A percentile compares a stretch with the other conserved stretches of the same genome.
These are phyloP conservation scores for Tinospora cordifolia DNA, from an alignment of 164 flowering plant genomes.

Conservation along the genomic window DNA sequence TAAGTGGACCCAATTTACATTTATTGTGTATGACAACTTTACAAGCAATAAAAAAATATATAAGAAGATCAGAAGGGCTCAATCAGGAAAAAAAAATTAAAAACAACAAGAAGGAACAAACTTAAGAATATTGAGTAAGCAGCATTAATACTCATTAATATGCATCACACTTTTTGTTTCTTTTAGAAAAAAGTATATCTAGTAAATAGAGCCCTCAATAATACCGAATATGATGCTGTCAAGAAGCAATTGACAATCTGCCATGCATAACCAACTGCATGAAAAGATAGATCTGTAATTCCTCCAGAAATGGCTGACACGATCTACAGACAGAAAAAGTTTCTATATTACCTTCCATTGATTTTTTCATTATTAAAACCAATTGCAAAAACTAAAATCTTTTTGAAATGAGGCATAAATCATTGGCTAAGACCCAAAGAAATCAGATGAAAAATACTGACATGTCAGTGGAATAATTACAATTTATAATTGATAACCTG, in stretches of 20 bases:
- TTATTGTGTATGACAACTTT: not conserved
- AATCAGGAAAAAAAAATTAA: not conserved
- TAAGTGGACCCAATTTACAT: not conserved
- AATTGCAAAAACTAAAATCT: not conserved
- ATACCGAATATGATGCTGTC: slow-evolving; percentile 98
- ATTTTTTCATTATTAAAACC: not conserved
- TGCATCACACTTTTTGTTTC: too few species aligned
- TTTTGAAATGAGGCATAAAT: not conserved
- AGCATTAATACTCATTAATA: too few species aligned
- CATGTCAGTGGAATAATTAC: too few species aligned
- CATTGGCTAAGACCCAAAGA: not conserved
- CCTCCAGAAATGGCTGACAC: slow-evolving; percentile 95
- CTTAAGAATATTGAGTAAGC: too few species aligned
- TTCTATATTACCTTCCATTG: not conserved
- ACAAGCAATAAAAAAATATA: not conserved
- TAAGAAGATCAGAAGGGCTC: not conserved
- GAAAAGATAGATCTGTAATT: slow-evolving; percentile 82
- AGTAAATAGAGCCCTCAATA: slow-evolving; percentile 12
- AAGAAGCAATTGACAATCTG: slow-evolving; percentile 81
- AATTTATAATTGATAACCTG: too few species aligned
- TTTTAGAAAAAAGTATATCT: too few species aligned
- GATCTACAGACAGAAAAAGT: slow-evolving; percentile 51
- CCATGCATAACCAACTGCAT: slow-evolving; percentile 92
- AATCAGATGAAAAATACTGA: too few species aligned
- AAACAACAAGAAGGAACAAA: not conserved